Base-by-base conservation (phyloP, 345 rosid species). In the Ricinus communis region DNA sequence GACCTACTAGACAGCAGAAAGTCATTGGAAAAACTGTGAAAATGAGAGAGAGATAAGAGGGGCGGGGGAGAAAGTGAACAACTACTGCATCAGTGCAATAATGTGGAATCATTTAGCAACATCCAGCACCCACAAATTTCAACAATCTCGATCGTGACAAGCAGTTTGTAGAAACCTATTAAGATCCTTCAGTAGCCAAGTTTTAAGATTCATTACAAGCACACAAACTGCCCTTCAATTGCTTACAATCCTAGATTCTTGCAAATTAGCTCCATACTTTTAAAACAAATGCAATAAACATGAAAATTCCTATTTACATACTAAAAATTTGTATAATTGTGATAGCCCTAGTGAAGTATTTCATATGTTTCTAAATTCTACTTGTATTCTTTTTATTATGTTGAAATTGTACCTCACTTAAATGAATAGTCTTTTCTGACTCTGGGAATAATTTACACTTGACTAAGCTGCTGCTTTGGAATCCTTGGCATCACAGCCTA, bases 1-100 rank as follows among this genome's bases (percentile, higher is more conserved):
- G 76, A 91, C 93, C 98, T 90, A 87, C 84, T 79, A 83, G 76
- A 84, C 64, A 68, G 71, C 64, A 73, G 65, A 58, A n/a, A 79
- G 64, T 53, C 72, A 54, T 1, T 21, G 30, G 36, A 50, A 69
- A 41, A 53, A 31, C 24, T 22, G 21, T 64, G 25, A 14, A 15
- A 14, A 52, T 31, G 50, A 63, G 18, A 8, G 18, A 51, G 18
- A 62, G 31, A 40, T 22, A 62, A 46, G 18, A 38, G 46, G 9
- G 33, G 59, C 46, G n/a, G 2, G 59, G 47, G 47, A 43, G 47
- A 58, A 19, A 58, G 30, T 9, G 18, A 31, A 50, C 2, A 53
- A 53, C 28, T 53, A 11, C 27, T 40, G 19, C 16, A 21, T 22
- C 6, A 13, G 8, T 1, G 4, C 31, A 62, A 15, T 43, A 15